Base-by-base conservation (phyloP, 495 filamentous ascomycete genomes). In the Podospora pseudopauciseta region DNA sequence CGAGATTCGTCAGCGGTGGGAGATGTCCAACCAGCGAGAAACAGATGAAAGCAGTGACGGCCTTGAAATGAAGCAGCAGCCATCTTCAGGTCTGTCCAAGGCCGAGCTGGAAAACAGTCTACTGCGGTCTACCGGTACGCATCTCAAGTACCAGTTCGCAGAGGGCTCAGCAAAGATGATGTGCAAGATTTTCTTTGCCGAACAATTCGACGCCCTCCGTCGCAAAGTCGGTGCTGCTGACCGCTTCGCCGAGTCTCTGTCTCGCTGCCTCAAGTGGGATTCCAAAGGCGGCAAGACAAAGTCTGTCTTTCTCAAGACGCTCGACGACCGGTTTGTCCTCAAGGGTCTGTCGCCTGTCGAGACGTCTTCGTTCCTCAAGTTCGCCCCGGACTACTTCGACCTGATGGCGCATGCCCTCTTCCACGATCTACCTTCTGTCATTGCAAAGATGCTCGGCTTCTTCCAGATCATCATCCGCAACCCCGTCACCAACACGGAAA, bases 381-480 rank as follows among this genome's bases (percentile, higher is more conserved):
- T 98, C 72, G 96, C 96, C 0, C 95, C 94, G 0, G 92, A 93
- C 9, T 99, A 99, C 79, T 99, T 99, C 77, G 90, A 91, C 69
- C 92, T 98, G 73, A 97, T 97, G 92, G 90, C 92, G 16, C 90
- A 98, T 75, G 93, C 92, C 0, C 85, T 99, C 27, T 99, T 98
- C 80, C 93, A 97, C 71, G 95, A 97, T 71, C 84, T 99, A 5
- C 95, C 95, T 2, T 95, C 93, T 11, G 96, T 96, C 18, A 98
- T 99, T 72, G 95, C 95, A 13, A 99, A 99, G 81, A 98, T 99
- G 96, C 87, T 98, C 60, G 95, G 95, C 2, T 97, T 99, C 80
- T 99, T 96, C 78, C 94, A 98, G 72, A 89, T 99, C 68, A 88
- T 91, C 71, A 97, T 99, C 80, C 96, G 95, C 79, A 98, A 98